These are phyloP conservation scores for Fusarium oxysporum DNA, from an alignment of 2,329 filamentous ascomycete genomes.

Conservation along the genomic window DNA sequence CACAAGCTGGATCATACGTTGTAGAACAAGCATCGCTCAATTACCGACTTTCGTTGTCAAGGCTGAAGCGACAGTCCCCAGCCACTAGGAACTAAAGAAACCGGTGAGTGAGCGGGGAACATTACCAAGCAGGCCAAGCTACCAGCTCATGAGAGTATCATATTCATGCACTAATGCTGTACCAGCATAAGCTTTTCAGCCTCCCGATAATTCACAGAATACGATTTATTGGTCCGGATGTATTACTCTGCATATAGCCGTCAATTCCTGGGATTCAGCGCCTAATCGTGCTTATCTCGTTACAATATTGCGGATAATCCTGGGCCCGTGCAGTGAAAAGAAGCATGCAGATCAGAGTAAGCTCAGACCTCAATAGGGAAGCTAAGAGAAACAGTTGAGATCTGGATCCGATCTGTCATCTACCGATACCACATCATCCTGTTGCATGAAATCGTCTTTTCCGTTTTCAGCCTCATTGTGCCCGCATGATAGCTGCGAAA, in stretches of 20 bases:
- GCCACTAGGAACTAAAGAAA: conserved; percentile 3
- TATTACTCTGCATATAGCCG: conserved; percentile 6
- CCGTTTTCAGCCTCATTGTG: conserved; percentile 13
- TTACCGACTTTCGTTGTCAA: conserved; percentile 1
- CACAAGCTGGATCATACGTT: background rate
- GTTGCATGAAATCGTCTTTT: conserved; percentile 5
- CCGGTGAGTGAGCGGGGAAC: conserved; percentile 19
- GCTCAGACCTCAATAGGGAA: conserved; percentile 1
- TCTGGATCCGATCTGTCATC: conserved; percentile 12
- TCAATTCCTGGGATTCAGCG: background rate
- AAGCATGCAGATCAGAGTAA: conserved; percentile 1
- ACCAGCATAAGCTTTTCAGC: background rate
- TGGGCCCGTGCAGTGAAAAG: conserved; percentile 3
- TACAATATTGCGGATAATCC: background rate
- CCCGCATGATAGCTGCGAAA: background rate
- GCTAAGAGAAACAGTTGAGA: conserved; percentile 5
- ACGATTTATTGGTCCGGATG: conserved; percentile 10
- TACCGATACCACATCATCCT: background rate
- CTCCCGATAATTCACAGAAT: background rate
- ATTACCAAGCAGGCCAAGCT: background rate
- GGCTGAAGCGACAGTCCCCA: conserved; percentile 5
- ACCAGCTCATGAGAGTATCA: background rate
- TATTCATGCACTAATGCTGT: conserved; percentile 6
- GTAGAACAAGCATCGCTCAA: background rate
- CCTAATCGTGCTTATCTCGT: conserved; percentile 7